A percentile compares a stretch with the other conserved stretches of the same genome.
phyloP scores from a whole-genome alignment of 1,284 basidiomycete species.

The Dichomitus squalens region DNA sequence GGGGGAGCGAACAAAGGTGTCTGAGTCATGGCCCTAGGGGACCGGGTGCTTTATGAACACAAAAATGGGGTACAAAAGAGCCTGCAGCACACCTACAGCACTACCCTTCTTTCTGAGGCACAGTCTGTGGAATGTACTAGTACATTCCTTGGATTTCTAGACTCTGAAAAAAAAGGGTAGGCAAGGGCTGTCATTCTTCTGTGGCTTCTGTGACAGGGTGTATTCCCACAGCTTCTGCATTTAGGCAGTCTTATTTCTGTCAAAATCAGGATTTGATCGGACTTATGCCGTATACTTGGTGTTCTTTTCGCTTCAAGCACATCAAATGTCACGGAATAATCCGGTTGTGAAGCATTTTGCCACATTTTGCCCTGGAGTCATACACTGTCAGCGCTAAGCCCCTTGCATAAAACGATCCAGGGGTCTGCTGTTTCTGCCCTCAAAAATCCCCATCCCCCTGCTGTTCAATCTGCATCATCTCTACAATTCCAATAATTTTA shows the following conservation, averaged over 20 bases:
- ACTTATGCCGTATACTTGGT: not conserved
- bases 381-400: no score
- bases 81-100: no score
- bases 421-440: not conserved
- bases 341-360: not conserved
- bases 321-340: not conserved
- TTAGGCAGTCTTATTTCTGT: not conserved
- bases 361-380: not conserved
- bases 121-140: no score
- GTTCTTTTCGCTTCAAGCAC: not conserved
- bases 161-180: not conserved
- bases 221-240: not conserved
- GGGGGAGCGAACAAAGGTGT: no score
- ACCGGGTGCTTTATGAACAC: no score
- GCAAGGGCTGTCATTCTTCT: no score
- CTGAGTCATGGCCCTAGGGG: no score
- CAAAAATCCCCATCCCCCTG: not conserved
- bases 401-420: not conserved
- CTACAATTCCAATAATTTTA: not conserved
- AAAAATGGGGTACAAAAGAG: no score
- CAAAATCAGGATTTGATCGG: not conserved
- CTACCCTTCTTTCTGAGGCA: no score
- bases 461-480: no score
- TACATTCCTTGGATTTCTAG: no score
- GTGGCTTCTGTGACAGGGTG: not conserved